These are phyloP conservation scores for Polytolypa hystricis DNA, from an alignment of 2,329 filamentous ascomycete species.

Conservation along the genomic window DNA sequence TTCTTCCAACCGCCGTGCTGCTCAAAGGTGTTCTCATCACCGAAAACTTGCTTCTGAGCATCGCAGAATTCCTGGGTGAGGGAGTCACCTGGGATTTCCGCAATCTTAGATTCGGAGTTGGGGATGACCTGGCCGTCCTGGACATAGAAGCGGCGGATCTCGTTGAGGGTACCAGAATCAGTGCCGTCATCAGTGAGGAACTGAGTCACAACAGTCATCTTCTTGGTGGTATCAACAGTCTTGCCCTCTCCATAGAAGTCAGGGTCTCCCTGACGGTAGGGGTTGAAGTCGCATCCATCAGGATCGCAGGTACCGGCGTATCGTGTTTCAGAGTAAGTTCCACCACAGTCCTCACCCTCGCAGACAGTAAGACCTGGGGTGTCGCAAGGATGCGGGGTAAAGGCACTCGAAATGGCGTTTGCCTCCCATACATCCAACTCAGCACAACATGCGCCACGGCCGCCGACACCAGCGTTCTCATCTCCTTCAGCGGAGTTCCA, in stretches of 20 bases:
- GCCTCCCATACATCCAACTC: slow-evolving; percentile 65
- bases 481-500: slow-evolving; percentile 44
- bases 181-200: slow-evolving; percentile 46
- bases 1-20: slow-evolving; percentile 44
- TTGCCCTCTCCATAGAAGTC: slow-evolving; percentile 51
- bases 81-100: slow-evolving; percentile 40
- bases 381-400: slow-evolving; percentile 55
- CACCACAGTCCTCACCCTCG: slow-evolving; percentile 42
- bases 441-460: slow-evolving; percentile 51
- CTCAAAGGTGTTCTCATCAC: slow-evolving; percentile 43
- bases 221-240: slow-evolving; percentile 48
- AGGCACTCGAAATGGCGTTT: slow-evolving; percentile 53
- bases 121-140: slow-evolving; percentile 50
- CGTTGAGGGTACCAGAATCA: slow-evolving; percentile 42
- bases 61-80: slow-evolving; percentile 50
- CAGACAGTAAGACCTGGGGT: slow-evolving; percentile 42
- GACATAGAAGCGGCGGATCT: slow-evolving; percentile 56
- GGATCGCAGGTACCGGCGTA: slow-evolving; percentile 56
- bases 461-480: slow-evolving; percentile 42
- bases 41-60: slow-evolving; percentile 45
- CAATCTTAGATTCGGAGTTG: slow-evolving; percentile 40
- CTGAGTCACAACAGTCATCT: slow-evolving; percentile 57
- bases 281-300: slow-evolving; percentile 61
- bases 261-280: slow-evolving; percentile 53
- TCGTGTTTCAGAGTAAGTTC: slow-evolving; percentile 41